These are phyloP conservation scores for Fusarium pseudonygamai DNA, from an alignment of 2,329 filamentous ascomycete genomes.

Conservation along the genomic window DNA sequence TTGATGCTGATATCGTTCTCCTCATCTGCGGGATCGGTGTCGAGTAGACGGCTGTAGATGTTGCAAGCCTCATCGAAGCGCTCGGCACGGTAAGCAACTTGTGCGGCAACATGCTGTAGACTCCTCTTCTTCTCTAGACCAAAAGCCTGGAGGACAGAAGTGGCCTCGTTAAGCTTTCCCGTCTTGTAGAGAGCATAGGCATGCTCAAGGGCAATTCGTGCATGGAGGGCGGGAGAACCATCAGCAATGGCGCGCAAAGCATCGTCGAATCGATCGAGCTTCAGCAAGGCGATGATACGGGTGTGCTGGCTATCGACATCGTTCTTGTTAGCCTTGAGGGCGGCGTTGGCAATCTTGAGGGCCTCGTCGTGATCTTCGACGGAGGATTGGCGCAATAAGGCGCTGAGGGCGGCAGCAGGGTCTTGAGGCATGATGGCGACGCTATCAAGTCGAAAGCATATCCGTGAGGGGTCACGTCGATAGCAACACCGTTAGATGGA, in stretches of 20 bases:
- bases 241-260: conserved; percentile 75
- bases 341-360: conserved; percentile 70
- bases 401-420: conserved; percentile 60
- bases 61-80: conserved; percentile 73
- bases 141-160: conserved; percentile 51
- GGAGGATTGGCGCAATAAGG: conserved; percentile 63
- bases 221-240: conserved; percentile 68
- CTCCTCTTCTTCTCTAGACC: conserved; percentile 45
- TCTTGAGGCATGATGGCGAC: conserved; percentile 53
- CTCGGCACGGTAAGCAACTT: conserved; percentile 78
- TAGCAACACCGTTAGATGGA: neutral
- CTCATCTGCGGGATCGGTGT: conserved; percentile 63
- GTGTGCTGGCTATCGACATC: conserved; percentile 72
- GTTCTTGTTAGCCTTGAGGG: conserved; percentile 68
- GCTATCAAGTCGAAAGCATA: conserved; percentile 40
- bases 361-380: conserved; percentile 79
- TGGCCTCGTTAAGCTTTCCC: conserved; percentile 74
- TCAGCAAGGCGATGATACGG: conserved; percentile 78
- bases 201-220: conserved; percentile 72
- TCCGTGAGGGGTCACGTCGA: conserved; percentile 16
- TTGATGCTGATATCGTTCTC: conserved; percentile 83
- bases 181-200: conserved; percentile 87
- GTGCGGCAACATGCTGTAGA: conserved; percentile 67
- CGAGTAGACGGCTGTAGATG: conserved; percentile 69
- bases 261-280: conserved; percentile 84